Evolutionary conservation across 345 rosid genomes (phyloP).

Genomic region (Hibiscus mutabilis): DNA sequence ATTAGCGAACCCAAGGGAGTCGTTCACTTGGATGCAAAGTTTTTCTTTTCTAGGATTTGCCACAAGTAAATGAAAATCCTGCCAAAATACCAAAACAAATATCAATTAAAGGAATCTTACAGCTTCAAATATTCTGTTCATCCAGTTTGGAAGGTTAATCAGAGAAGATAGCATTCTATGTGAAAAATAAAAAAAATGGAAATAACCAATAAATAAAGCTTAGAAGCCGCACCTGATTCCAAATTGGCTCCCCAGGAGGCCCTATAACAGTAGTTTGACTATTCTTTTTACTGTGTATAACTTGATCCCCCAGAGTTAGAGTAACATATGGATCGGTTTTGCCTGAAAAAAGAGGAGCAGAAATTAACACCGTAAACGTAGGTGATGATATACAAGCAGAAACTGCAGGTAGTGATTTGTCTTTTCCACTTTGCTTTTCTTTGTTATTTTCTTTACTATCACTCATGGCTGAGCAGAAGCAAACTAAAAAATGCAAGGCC

Average conservation of each 20-base stretch:
- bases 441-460: background rate
- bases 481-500: background rate
- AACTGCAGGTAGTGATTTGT: background rate
- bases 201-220: background rate
- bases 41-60: slow-evolving; percentile 84
- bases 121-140: background rate
- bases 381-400: slow-evolving; percentile 2
- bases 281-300: slow-evolving; percentile 88
- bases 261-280: slow-evolving; percentile 94
- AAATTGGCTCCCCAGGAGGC: slow-evolving; percentile 90
- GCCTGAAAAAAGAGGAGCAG: slow-evolving; percentile 37
- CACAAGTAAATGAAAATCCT: slow-evolving; percentile 97
- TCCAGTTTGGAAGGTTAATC: background rate
- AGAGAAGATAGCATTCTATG: slow-evolving; percentile 11
- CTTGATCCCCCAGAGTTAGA: slow-evolving; percentile 76
- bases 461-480: background rate
- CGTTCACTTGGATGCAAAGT: slow-evolving; percentile 72
- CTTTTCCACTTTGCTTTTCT: background rate
- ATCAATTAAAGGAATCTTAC: slow-evolving; percentile 1
- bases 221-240: slow-evolving; percentile 78
- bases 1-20: slow-evolving; percentile 77
- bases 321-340: slow-evolving; percentile 97
- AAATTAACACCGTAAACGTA: slow-evolving; percentile 4
- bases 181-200: background rate
- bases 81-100: slow-evolving; percentile 27